Percentiles rank a stretch among this genome's conserved stretches.
Evolutionary conservation across 2,329 filamentous ascomycete genomes (phyloP).

Genomic region (Amesomyces nigricolor): DNA sequence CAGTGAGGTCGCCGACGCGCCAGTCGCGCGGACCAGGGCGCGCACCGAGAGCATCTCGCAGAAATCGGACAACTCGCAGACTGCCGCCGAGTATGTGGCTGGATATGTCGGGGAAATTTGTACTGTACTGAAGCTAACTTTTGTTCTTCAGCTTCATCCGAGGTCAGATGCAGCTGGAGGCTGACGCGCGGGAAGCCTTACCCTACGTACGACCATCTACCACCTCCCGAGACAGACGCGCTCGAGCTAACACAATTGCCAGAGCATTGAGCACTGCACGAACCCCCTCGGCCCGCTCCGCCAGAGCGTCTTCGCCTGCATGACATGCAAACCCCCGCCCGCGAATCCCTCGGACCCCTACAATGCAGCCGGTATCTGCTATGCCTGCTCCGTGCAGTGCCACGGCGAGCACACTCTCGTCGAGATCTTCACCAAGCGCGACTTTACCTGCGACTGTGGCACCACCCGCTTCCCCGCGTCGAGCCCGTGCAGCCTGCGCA

Average conservation of each 20-base stretch:
- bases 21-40: conserved; percentile 36
- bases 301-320: conserved; percentile 84
- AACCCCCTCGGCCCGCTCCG: conserved; percentile 81
- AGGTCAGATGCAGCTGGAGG: conserved; percentile 83
- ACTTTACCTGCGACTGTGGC: conserved; percentile 95
- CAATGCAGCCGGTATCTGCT: conserved; percentile 79
- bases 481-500: conserved; percentile 69
- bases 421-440: conserved; percentile 90
- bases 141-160: conserved; percentile 65
- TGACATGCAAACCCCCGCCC: conserved; percentile 87
- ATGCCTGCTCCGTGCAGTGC: conserved; percentile 93
- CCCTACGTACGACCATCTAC: conserved; percentile 65
- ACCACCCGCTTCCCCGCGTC: conserved; percentile 69
- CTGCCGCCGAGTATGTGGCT: conserved; percentile 58
- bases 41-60: conserved; percentile 58
- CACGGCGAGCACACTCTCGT: conserved; percentile 93
- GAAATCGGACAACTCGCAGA: conserved; percentile 61
- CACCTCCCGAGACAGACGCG: not conserved
- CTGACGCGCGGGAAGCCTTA: conserved; percentile 88
- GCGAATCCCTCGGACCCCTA: conserved; percentile 56
- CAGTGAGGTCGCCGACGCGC: conserved; percentile 25
- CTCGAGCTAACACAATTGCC: conserved; percentile 18
- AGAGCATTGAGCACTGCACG: conserved; percentile 94
- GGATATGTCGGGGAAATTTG: not conserved
- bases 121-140: not conserved